Conservation (phyloP, 331 rosid genomes). For the Saraca asoca region DNA sequence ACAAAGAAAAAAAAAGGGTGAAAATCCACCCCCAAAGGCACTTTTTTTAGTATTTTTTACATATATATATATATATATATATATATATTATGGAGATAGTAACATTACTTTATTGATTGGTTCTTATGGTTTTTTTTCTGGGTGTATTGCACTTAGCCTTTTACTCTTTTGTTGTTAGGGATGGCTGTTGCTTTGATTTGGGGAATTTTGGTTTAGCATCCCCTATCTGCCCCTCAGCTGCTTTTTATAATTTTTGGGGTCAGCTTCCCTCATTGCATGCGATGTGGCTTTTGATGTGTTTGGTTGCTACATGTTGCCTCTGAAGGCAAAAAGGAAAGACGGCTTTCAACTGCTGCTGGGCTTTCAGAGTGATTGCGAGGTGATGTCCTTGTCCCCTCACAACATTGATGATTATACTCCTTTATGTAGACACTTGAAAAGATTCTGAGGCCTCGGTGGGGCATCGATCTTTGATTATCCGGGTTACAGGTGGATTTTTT, state of each 20-base stretch:
- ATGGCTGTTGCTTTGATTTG: slow-evolving; percentile 38
- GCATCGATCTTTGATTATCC: slow-evolving; percentile 24
- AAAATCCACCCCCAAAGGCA: slow-evolving; percentile 12
- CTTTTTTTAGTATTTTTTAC: slow-evolving; percentile 28
- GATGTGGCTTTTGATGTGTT: slow-evolving; percentile 30
- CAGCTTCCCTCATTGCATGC: slow-evolving; percentile 36
- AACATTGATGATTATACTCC: background rate
- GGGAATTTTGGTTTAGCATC: slow-evolving; percentile 56
- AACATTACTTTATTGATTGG: slow-evolving; percentile 45
- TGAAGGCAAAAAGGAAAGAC: slow-evolving; percentile 24
- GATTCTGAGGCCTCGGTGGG: slow-evolving; percentile 34
- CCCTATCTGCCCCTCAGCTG: slow-evolving; percentile 58
- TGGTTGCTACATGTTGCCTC: slow-evolving; percentile 27
- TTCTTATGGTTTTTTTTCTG: slow-evolving; percentile 45
- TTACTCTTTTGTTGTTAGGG: slow-evolving; percentile 37
- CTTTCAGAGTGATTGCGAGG: slow-evolving; percentile 20
- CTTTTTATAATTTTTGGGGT: slow-evolving; percentile 73
- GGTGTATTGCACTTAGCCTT: slow-evolving; percentile 32
- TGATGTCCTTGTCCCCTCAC: slow-evolving; percentile 15
- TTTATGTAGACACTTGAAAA: slow-evolving; percentile 40
- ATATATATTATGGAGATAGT: slow-evolving; percentile 34
- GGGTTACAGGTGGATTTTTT: slow-evolving; percentile 36
- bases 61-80: too few relatives aligned
- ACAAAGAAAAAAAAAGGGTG: slow-evolving; percentile 32
- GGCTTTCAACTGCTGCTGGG: slow-evolving; percentile 41